Base-by-base conservation (phyloP, 1,284 basidiomycete species). In the Trichosporon faecale region DNA sequence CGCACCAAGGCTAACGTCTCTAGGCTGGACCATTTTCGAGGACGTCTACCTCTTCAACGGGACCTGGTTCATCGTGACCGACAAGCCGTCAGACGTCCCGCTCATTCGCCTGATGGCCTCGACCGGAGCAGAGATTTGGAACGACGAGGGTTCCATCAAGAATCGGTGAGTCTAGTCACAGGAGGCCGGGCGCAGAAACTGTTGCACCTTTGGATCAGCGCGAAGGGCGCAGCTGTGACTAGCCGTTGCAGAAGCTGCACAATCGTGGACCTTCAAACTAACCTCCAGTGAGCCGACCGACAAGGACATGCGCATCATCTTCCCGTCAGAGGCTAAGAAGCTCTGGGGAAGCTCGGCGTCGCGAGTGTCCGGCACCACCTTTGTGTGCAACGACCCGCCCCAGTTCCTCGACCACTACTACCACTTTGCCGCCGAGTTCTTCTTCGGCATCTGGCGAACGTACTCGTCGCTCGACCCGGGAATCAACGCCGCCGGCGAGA, bases 361-460 rank as follows among this genome's bases (percentile, higher is more conserved):
- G 29, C 75, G 79, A 25, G 80, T 84, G 16, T 77, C 77, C 9
- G 84, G 82, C n/a, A 71, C 77, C 1, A 80, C 79, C 1, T 80
- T 83, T 74, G 75, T 94, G 12, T 86, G 90, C 40, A 94, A 94
- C 75, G 93, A 95, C 75, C 89, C 91, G 3, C 87, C 88, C 27
- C 93, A 95, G 86, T 95, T 92, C 92, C 80, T 79, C 87, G 82
- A 83, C 71, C 83, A 84, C 74, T 84, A 92, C 80, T 93, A 92
- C 81, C 91, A 93, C 82, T 89, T 92, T 73, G 90, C 90, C 40
- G 91, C 89, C 0, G 91, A 93, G 78, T 87, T 92, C 65, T 82
- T 92, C 69, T 84, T 93, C 63, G 93, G 93, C 60, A 88, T 94
- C 74, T 95, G 93, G 93, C 87, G 92, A 25, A 89, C 92, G 0